A percentile compares a stretch with the other conserved stretches of the same genome.
phyloP scores from a whole-genome alignment of 768 basidiomycete genomes.

The Lentinula guzmanii region DNA sequence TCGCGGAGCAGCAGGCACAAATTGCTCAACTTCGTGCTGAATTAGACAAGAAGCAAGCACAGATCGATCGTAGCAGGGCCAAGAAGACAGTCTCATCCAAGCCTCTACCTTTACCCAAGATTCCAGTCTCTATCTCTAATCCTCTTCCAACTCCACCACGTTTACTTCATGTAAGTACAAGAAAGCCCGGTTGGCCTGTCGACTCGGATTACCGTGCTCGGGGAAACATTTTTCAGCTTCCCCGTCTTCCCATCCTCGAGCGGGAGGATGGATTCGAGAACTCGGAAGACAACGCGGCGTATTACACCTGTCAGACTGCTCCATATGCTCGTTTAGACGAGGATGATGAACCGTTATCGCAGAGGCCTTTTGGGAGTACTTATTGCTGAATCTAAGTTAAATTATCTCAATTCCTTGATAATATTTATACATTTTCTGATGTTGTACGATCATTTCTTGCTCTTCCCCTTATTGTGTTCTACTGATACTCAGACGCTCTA shows the following conservation, averaged over 20 bases:
- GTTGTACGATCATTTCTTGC: too few relatives aligned
- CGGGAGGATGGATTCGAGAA: not conserved
- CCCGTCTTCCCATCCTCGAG: not conserved
- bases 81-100: not conserved
- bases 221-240: not conserved
- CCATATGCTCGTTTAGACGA: not conserved
- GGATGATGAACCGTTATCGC: not conserved
- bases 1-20: constrained; percentile 1
- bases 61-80: not conserved
- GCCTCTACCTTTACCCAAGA: not conserved
- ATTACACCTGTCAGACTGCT: not conserved
- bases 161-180: not conserved
- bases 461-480: too few relatives aligned
- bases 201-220: not conserved
- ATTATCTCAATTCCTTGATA: not conserved
- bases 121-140: not conserved
- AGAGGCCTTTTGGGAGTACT: not conserved
- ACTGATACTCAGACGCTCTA: too few relatives aligned
- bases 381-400: not conserved
- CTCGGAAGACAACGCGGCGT: not conserved
- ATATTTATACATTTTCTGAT: not conserved
- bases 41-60: not conserved
- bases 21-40: constrained; percentile 1
- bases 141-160: constrained; percentile 4
- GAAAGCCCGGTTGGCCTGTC: not conserved